Conservation (phyloP, 1,284 basidiomycete species). For the Tilletia horrida region DNA sequence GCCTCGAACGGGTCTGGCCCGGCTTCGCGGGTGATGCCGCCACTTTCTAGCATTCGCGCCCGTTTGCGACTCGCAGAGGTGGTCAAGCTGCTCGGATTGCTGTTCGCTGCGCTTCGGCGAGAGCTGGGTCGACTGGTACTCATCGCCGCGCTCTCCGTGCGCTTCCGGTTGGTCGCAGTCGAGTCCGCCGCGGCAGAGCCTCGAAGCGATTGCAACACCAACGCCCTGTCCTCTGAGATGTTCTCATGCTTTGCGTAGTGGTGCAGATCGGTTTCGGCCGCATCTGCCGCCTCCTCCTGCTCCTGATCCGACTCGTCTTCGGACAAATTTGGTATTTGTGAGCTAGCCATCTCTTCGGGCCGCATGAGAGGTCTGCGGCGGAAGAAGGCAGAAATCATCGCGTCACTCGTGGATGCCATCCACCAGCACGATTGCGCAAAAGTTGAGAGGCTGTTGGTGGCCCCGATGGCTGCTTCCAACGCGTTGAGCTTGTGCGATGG, state of each 20-base stretch:
- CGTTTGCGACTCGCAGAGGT: background rate
- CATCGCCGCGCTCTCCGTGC: no score
- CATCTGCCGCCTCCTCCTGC: no score
- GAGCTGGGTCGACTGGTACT: background rate
- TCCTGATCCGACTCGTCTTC: background rate
- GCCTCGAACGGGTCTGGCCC: slow-evolving; percentile 11
- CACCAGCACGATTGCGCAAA: slow-evolving; percentile 68
- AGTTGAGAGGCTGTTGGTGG: slow-evolving; percentile 8
- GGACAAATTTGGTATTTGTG: background rate
- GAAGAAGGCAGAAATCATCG: slow-evolving; percentile 64
- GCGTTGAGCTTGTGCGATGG: background rate
- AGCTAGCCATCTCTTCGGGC: slow-evolving; percentile 8
- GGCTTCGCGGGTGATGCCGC: slow-evolving; percentile 10
- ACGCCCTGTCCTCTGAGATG: no score
- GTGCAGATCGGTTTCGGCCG: no score
- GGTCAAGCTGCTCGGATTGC: background rate
- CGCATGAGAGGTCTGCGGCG: slow-evolving; percentile 60
- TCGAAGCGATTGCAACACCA: no score
- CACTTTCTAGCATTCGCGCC: background rate
- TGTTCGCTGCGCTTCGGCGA: background rate
- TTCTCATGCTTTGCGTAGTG: no score
- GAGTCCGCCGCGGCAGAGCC: no score
- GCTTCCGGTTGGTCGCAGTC: no score
- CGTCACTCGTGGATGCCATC: slow-evolving; percentile 65
- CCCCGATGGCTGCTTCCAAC: background rate